Evolutionary conservation across 2,329 filamentous ascomycete species (phyloP), one percentile per base, ranked within the genome.

Genomic region (Talaromyces atroroseus): DNA sequence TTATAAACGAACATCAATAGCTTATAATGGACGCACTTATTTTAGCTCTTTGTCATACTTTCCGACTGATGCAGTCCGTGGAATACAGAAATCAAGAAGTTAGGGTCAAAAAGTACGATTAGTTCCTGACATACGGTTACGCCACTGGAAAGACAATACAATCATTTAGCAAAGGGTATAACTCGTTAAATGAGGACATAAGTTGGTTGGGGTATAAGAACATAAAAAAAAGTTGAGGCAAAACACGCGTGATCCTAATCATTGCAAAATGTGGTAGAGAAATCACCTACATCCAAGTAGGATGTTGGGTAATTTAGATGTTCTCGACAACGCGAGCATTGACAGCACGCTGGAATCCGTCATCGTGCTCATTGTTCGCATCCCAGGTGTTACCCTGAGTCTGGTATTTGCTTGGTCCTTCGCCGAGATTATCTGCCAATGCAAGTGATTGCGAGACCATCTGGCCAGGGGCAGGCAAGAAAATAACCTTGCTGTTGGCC

Each of bases 401-500:
- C 66, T 56, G 69, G 56, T 82, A 78, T 11, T 69, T 74, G 64
- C 77, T 80, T 0, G 80, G 79, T 0, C 82, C 83, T 64, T 84
- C 82, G 56, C 80, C 82, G 47, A 77, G 73, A 5, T 71, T 71
- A 26, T 81, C 76, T 18, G 78, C 78, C 40, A 75, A 66, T 2
- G 76, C 73, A 53, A 84, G 68, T 58, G 81, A 75, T 55, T 74
- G 70, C 62, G 78, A 78, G 21, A 76, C 65, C 16, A 82, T 84
- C 74, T 88, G 82, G 71, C 82, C 82, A 42, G 78, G 73, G 8
- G 80, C 84, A 1, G 88, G 88, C 63, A 94, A 70, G 80, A 94
- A 92, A 65, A 92, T 92, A 66, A 94, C 88, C 77, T 95, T 95
- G 74, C 80, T 83, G 75, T 91, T 95, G 49, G 91, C 90, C 0